Evolutionary conservation across 1,139 yeast species (phyloP), one percentile per base, ranked within the genome.

Genomic region (Zygoascus sp.): DNA sequence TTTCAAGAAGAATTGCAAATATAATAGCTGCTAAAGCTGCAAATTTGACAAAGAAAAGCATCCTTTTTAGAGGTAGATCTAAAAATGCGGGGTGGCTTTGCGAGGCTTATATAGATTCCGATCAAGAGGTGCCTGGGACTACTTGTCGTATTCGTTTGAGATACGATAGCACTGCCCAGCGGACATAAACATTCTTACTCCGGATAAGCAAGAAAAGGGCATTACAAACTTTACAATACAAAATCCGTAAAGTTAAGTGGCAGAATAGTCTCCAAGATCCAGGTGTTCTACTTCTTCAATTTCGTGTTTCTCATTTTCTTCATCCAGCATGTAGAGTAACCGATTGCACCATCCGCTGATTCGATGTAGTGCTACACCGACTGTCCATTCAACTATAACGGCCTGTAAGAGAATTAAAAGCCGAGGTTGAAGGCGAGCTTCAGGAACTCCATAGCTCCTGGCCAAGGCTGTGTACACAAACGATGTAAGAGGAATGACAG

Each of bases 1-100:
- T 32, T 19, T 52, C 52, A 9, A 52, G 44, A 48, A 57, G 40
- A 20, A 50, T 38, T 44, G 45, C 50, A 44, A 45, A 51, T 15
- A 50, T 9, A 32, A 48, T 49, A 35, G 54, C 17, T 15, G 48
- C 22, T 21, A 48, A 16, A n/a, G 47, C 13, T 5, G 35, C 45
- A 19, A 23, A 20, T 21, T 42, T 36, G 38, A 30, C 21, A 15
- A 42, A 7, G 17, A 37, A 30, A 11, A 35, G 25, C 39, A 35
- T 35, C 2, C 10, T 35, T 20, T n/a, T n/a, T n/a, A n/a, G n/a
- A 6, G 8, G 4, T 3, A 2, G 28, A 25, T 3, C n/a, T 25
- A 25, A 25, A 25, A 3, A 25, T 10, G 28, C 9, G 28, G 28
- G n/a, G n/a, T 9, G n/a, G 28, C 8, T 25, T 7, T n/a, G 28